phyloP scores from a whole-genome alignment of 2,329 filamentous ascomycete genomes.

The Neofusicoccum parvum region DNA sequence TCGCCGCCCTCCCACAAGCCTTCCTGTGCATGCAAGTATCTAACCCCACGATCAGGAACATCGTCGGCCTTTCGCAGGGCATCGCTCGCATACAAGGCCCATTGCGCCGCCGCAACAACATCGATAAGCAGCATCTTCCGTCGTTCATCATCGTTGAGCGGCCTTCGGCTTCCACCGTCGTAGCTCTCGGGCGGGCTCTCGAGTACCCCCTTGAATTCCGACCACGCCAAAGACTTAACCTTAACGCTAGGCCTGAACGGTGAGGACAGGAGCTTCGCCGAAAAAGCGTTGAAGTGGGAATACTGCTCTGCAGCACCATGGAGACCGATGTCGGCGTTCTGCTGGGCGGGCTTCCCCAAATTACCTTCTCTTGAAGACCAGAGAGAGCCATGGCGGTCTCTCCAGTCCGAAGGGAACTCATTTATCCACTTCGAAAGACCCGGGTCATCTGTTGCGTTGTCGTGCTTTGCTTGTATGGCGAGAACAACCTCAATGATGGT shows the following conservation, averaged over 20 bases:
- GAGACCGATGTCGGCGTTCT: neutral
- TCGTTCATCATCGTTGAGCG: no score
- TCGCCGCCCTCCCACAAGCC: neutral
- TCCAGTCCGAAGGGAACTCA: neutral
- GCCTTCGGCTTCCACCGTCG: neutral
- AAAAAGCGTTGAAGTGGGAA: neutral
- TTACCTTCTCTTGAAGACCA: neutral
- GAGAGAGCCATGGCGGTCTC: neutral
- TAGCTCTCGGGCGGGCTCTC: neutral
- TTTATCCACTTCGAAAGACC: neutral
- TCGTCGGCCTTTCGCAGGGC: neutral
- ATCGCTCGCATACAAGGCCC: neutral
- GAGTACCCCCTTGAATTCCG: neutral
- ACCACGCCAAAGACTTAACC: neutral
- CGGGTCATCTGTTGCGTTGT: neutral
- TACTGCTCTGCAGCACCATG: neutral
- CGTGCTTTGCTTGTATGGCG: neutral
- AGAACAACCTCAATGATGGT: neutral
- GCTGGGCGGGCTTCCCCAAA: neutral
- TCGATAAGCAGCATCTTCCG: neutral
- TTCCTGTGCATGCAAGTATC: neutral
- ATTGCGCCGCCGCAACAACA: neutral
- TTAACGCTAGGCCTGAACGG: neutral
- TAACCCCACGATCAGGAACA: neutral
- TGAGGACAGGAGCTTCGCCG: neutral